These are phyloP conservation scores for Purshia tridentata DNA, from an alignment of 306 rosid genomes.

Conservation along the genomic window DNA sequence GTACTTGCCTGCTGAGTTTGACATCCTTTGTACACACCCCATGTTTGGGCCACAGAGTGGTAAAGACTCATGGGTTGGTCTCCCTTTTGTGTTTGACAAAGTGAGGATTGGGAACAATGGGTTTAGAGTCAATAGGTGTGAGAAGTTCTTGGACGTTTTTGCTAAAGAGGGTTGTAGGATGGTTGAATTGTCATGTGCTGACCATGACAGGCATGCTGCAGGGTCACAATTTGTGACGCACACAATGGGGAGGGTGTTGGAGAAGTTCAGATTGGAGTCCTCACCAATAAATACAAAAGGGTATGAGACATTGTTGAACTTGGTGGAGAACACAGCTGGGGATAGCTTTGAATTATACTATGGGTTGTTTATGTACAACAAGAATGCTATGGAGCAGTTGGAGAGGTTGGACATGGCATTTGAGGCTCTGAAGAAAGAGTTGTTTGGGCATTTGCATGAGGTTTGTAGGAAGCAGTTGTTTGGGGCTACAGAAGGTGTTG, in stretches of 20 bases:
- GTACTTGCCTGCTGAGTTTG: conserved; percentile 16
- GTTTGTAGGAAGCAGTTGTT: conserved; percentile 17
- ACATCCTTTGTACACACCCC: conserved; percentile 25
- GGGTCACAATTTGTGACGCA: conserved; percentile 28
- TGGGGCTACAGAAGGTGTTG: not conserved
- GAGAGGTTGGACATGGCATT: conserved; percentile 26
- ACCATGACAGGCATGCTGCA: conserved; percentile 16
- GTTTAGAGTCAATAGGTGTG: not conserved
- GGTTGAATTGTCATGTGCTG: conserved; percentile 26
- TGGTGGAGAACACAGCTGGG: conserved; percentile 17
- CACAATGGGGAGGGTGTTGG: conserved; percentile 20
- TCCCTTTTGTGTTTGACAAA: conserved; percentile 12
- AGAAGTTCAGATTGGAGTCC: conserved; percentile 15
- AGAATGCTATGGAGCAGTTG: conserved; percentile 24
- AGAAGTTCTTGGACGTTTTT: conserved; percentile 11
- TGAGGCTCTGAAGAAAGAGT: conserved; percentile 21
- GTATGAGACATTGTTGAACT: conserved; percentile 22
- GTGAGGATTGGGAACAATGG: conserved; percentile 6
- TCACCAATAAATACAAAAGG: conserved; percentile 20
- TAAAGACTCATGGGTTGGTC: conserved; percentile 6
- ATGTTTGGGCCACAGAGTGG: conserved; percentile 24
- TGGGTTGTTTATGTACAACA: conserved; percentile 25
- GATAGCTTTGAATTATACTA: conserved; percentile 28
- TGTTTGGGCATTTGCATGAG: conserved; percentile 15
- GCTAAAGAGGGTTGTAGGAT: conserved; percentile 18